These are phyloP conservation scores for Pontederia paniculata DNA, from an alignment of 176 grass and related monocot species.

Conservation along the genomic window DNA sequence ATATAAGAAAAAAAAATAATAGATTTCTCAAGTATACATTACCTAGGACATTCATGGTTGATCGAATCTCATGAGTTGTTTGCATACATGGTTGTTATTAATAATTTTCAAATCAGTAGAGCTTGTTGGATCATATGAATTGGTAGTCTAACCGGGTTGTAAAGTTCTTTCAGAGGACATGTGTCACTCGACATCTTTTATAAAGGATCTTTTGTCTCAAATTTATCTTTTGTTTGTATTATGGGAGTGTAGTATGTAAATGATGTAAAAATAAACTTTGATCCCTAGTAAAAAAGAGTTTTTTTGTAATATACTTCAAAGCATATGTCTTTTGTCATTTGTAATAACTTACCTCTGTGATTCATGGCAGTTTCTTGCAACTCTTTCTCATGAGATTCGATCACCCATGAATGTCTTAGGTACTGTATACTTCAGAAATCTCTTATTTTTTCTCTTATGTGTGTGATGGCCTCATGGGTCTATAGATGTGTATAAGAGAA, in stretches of 20 bases:
- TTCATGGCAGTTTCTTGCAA: constrained; percentile 12
- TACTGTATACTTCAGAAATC: background rate
- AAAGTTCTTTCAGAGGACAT: no score
- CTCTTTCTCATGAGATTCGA: constrained; percentile 15
- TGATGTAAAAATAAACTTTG: no score
- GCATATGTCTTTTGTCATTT: background rate
- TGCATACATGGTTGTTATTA: no score
- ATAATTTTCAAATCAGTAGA: no score
- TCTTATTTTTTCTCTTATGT: background rate
- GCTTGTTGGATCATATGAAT: no score
- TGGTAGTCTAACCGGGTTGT: no score
- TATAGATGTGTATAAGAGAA: background rate
- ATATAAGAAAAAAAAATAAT: background rate
- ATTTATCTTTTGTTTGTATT: no score
- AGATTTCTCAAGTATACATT: background rate
- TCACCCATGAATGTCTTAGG: constrained; percentile 19
- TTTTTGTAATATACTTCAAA: background rate
- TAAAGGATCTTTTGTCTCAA: no score
- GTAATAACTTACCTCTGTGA: background rate
- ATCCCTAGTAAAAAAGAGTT: no score
- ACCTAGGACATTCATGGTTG: constrained; percentile 18
- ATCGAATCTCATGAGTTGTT: constrained; percentile 13
- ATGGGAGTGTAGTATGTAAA: no score
- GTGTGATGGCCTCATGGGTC: no score
- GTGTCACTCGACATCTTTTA: no score